Conservation (phyloP, 2,329 filamentous ascomycete genomes). For the Pseudogymnoascus sp. region DNA sequence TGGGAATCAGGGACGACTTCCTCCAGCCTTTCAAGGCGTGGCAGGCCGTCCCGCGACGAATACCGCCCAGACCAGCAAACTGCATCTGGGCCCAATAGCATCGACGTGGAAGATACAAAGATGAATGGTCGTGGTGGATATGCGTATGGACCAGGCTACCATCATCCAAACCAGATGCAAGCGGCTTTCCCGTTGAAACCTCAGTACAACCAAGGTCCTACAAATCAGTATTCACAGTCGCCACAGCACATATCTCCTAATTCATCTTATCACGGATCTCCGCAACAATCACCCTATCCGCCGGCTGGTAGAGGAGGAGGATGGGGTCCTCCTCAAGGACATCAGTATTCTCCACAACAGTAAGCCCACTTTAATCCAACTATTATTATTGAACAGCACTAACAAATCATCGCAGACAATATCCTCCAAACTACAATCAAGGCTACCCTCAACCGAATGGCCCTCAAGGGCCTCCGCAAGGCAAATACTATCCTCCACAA, state of each 20-base stretch:
- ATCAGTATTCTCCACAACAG: slow-evolving; percentile 43
- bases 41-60: slow-evolving; percentile 25
- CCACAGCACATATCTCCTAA: slow-evolving; percentile 51
- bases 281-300: slow-evolving; percentile 57
- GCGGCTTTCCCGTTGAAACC: slow-evolving; percentile 32
- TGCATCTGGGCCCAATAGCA: slow-evolving; percentile 32
- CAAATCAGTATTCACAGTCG: slow-evolving; percentile 49
- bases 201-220: slow-evolving; percentile 31
- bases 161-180: slow-evolving; percentile 34
- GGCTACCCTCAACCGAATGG: slow-evolving; percentile 47
- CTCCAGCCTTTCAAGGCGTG: slow-evolving; percentile 22
- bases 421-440: slow-evolving; percentile 54
- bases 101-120: slow-evolving; percentile 32
- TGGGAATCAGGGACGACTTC: slow-evolving; percentile 22
- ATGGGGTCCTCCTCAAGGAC: slow-evolving; percentile 37
- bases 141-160: slow-evolving; percentile 30
- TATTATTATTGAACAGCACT: slow-evolving; percentile 30
- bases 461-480: slow-evolving; percentile 36
- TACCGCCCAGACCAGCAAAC: slow-evolving; percentile 23
- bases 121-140: slow-evolving; percentile 33
- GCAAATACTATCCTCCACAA: slow-evolving; percentile 47
- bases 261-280: slow-evolving; percentile 52
- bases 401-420: slow-evolving; percentile 48
- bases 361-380: slow-evolving; percentile 33
- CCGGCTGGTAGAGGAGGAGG: slow-evolving; percentile 49